Percentiles rank a stretch among this genome's conserved stretches.
Evolutionary conservation across 129 eudicot genomes (phyloP).

Genomic region (Kitagawia praeruptora): DNA sequence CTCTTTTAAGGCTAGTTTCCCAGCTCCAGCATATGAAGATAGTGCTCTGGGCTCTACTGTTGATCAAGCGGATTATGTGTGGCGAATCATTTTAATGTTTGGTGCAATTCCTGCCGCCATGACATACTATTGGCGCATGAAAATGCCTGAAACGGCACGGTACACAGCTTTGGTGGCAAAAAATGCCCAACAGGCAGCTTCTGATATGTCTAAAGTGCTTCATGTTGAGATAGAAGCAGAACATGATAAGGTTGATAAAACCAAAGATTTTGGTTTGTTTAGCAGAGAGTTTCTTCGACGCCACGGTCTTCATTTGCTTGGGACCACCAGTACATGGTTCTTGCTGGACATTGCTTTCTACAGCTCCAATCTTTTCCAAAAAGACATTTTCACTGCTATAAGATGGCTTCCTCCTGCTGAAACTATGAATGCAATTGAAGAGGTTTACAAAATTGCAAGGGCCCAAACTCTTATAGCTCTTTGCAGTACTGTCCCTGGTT

Average conservation of each 20-base stretch:
- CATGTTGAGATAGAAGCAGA: constrained; percentile 25
- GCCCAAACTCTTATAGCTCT: constrained; percentile 41
- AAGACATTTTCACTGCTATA: constrained; percentile 34
- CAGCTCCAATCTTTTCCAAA: constrained; percentile 36
- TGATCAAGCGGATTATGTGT: constrained; percentile 28
- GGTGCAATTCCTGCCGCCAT: constrained; percentile 35
- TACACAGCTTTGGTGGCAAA: constrained; percentile 38
- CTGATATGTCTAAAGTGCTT: constrained; percentile 32
- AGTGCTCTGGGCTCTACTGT: constrained; percentile 28
- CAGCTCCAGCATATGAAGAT: constrained; percentile 28
- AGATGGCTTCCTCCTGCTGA: constrained; percentile 43
- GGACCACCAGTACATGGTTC: constrained; percentile 36
- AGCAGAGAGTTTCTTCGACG: constrained; percentile 22
- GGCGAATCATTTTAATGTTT: constrained; percentile 35
- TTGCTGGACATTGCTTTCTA: constrained; percentile 34
- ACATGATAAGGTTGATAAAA: constrained; percentile 4
- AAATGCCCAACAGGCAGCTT: constrained; percentile 25
- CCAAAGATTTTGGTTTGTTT: constrained; percentile 18
- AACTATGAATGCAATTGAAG: constrained; percentile 37
- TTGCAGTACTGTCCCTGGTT: constrained; percentile 44
- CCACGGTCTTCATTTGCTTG: constrained; percentile 37
- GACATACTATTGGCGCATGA: constrained; percentile 30
- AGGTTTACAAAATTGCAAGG: constrained; percentile 31
- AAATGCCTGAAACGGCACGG: constrained; percentile 37
- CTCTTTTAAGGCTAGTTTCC: constrained; percentile 15